phyloP scores from a whole-genome alignment of 1,284 basidiomycete species.

The Trichosporon sp. region DNA sequence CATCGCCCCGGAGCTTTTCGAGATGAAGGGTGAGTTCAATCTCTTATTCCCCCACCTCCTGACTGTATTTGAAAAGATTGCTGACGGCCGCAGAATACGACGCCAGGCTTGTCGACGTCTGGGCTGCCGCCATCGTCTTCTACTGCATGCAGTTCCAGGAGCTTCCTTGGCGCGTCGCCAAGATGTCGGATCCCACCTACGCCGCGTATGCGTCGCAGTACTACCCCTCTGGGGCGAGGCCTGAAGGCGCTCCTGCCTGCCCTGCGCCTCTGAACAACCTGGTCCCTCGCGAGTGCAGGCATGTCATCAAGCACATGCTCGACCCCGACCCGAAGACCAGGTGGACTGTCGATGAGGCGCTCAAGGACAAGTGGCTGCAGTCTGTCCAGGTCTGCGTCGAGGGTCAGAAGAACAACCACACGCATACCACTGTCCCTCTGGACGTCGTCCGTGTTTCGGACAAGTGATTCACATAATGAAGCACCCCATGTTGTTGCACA shows the following conservation, averaged over 20 bases:
- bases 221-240: conserved; percentile 26
- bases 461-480: neutral
- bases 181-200: conserved; percentile 75
- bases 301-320: conserved; percentile 86
- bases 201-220: conserved; percentile 71
- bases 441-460: conserved; percentile 27
- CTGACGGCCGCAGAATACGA: conserved; percentile 70
- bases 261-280: conserved; percentile 67
- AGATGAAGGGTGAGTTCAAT: conserved; percentile 91
- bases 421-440: conserved; percentile 37
- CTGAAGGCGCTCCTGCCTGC: conserved; percentile 19
- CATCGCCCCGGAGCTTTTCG: conserved; percentile 95
- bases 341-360: conserved; percentile 72
- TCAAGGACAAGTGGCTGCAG: conserved; percentile 76
- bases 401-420: conserved; percentile 37
- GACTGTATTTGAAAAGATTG: no score
- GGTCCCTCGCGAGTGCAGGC: conserved; percentile 75
- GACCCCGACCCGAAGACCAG: conserved; percentile 85
- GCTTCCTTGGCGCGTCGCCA: conserved; percentile 93
- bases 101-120: conserved; percentile 92
- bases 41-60: no score
- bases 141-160: conserved; percentile 98
- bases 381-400: conserved; percentile 57
- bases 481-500: conserved; percentile 14
- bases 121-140: conserved; percentile 95